Percentiles rank a stretch among this genome's conserved stretches.
These are phyloP conservation scores for Tolypocladium endophyticum DNA, from an alignment of 2,329 filamentous ascomycete species.

Conservation along the genomic window DNA sequence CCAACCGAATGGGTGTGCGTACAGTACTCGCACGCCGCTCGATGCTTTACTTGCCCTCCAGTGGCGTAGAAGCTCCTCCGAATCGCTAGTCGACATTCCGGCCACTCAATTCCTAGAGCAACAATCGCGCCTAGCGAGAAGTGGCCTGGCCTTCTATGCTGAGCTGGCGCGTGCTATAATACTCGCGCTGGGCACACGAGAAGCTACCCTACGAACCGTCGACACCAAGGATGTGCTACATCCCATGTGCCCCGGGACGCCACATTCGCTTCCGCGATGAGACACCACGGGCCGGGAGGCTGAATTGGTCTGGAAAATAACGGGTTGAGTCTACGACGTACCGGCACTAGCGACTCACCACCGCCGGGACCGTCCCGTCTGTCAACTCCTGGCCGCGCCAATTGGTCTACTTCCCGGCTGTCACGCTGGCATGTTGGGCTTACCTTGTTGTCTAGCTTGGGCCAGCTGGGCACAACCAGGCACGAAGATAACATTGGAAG, in stretches of 20 bases:
- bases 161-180: background rate
- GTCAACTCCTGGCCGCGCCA: background rate
- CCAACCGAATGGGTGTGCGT: background rate
- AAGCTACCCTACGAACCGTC: background rate
- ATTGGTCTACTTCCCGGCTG: background rate
- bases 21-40: background rate
- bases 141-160: background rate
- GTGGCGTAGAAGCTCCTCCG: background rate
- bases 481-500: background rate
- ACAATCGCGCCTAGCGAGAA: background rate
- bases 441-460: background rate
- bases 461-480: background rate
- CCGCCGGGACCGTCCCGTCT: background rate
- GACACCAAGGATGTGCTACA: background rate
- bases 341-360: background rate
- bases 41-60: background rate
- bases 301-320: background rate
- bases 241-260: background rate
- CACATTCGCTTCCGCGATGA: background rate
- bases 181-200: background rate
- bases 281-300: background rate
- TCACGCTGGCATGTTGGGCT: background rate
- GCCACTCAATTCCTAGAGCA: background rate
- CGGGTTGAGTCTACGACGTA: background rate
- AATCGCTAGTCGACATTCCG: background rate